Conservation (phyloP, 495 filamentous ascomycete species). For the Talaromyces wortmannii region DNA sequence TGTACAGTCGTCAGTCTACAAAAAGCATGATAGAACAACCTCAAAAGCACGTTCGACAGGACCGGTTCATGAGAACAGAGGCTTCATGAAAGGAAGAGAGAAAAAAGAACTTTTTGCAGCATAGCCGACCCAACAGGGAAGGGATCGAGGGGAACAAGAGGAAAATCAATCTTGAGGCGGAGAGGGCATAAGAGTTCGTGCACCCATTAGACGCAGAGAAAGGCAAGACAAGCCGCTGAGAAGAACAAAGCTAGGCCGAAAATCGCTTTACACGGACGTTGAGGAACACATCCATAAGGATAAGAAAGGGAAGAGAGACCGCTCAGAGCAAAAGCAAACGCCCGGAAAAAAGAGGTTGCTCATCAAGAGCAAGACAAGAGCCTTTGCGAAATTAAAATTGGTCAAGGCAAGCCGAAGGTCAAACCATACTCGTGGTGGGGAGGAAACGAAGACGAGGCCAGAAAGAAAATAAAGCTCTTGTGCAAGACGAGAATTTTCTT, state of each 20-base stretch:
- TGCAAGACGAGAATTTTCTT: slow-evolving; percentile 11
- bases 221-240: slow-evolving; percentile 1
- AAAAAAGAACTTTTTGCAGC: slow-evolving; percentile 41
- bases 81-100: slow-evolving; percentile 11
- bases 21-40: slow-evolving; percentile 26
- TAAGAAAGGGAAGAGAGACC: slow-evolving; percentile 28
- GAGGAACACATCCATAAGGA: slow-evolving; percentile 1
- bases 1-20: slow-evolving; percentile 29
- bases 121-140: slow-evolving; percentile 38
- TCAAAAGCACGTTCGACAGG: slow-evolving; percentile 37
- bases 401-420: slow-evolving; percentile 33
- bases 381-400: slow-evolving; percentile 22
- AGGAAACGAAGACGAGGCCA: slow-evolving; percentile 18
- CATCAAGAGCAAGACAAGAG: slow-evolving; percentile 41
- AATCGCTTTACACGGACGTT: slow-evolving; percentile 16
- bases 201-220: slow-evolving; percentile 6
- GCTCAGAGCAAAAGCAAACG: slow-evolving; percentile 41
- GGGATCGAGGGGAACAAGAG: slow-evolving; percentile 7
- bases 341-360: slow-evolving; percentile 32
- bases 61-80: slow-evolving; percentile 29
- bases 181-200: slow-evolving; percentile 10
- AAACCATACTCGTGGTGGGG: slow-evolving; percentile 39
- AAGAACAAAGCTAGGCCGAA: slow-evolving; percentile 9
- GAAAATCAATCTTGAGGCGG: slow-evolving; percentile 7
- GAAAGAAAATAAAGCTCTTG: slow-evolving; percentile 23